Percentiles rank a stretch among this genome's conserved stretches.
These are phyloP conservation scores for Fusarium sp. DNA, from an alignment of 2,329 filamentous ascomycete species.

Conservation along the genomic window DNA sequence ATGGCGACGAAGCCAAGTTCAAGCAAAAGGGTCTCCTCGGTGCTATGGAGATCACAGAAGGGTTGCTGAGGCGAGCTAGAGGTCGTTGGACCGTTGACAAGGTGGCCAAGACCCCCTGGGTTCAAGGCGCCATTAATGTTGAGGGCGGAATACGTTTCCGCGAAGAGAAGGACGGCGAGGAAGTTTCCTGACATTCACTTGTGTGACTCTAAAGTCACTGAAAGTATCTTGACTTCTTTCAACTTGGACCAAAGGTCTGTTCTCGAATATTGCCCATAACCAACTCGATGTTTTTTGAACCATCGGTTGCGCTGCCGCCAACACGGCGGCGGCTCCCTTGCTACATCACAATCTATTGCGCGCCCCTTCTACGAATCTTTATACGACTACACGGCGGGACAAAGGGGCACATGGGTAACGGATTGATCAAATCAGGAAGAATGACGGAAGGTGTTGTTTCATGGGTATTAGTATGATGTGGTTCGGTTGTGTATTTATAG, in stretches of 20 bases:
- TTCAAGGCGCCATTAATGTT: slow-evolving; percentile 76
- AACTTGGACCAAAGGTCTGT: background rate
- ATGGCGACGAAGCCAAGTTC: slow-evolving; percentile 69
- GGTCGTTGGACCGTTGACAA: slow-evolving; percentile 80
- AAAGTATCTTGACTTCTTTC: background rate
- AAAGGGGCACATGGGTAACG: slow-evolving; percentile 23
- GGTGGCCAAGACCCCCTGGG: slow-evolving; percentile 79
- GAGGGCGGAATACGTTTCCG: slow-evolving; percentile 68
- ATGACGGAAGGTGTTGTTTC: slow-evolving; percentile 28
- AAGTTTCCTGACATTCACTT: slow-evolving; percentile 50
- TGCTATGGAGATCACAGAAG: slow-evolving; percentile 84
- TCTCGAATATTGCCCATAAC: background rate
- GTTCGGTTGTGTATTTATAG: slow-evolving; percentile 33
- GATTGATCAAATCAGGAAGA: slow-evolving; percentile 18
- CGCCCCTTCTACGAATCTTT: slow-evolving; percentile 12
- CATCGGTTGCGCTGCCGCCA: background rate
- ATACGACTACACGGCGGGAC: slow-evolving; percentile 29
- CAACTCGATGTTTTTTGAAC: background rate
- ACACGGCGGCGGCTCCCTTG: background rate
- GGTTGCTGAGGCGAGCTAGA: slow-evolving; percentile 81
- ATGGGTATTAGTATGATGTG: slow-evolving; percentile 18
- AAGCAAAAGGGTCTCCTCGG: slow-evolving; percentile 73
- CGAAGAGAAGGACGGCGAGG: slow-evolving; percentile 67
- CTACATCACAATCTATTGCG: slow-evolving; percentile 18
- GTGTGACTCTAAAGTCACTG: background rate